Evolutionary conservation across 306 rosid genomes (phyloP).

Genomic region (Glycyrrhiza uralensis): DNA sequence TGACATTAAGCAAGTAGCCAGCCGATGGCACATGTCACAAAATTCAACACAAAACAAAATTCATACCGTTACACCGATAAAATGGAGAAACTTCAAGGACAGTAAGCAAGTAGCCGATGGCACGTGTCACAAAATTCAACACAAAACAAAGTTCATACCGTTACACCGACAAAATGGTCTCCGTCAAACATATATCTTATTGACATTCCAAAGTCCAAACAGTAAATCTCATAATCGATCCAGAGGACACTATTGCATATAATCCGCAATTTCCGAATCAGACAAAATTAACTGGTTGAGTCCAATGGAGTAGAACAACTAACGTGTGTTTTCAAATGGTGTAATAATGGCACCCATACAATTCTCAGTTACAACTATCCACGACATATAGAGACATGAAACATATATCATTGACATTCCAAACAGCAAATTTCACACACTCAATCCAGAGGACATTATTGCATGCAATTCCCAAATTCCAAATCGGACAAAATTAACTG

Average conservation of each 20-base stretch:
- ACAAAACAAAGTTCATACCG: constrained; percentile 4
- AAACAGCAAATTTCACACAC: not conserved
- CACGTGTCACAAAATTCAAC: not conserved
- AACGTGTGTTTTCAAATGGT: too few relatives aligned
- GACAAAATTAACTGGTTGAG: too few relatives aligned
- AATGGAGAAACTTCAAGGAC: too few relatives aligned
- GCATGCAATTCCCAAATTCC: not conserved
- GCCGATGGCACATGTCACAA: not conserved
- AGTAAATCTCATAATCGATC: not conserved
- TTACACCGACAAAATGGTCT: not conserved
- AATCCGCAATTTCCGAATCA: not conserved
- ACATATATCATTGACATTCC: not conserved
- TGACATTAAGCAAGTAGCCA: not conserved
- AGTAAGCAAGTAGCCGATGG: not conserved
- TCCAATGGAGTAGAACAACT: too few relatives aligned
- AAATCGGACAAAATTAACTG: constrained; percentile 1
- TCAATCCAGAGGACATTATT: not conserved
- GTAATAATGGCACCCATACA: too few relatives aligned
- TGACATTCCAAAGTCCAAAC: not conserved
- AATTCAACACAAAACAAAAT: constrained; percentile 1
- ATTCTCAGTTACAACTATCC: too few relatives aligned
- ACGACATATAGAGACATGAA: too few relatives aligned
- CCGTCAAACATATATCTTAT: not conserved
- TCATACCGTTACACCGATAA: not conserved
- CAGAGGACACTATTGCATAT: not conserved